Percentiles rank a stretch among this genome's conserved stretches.
These are phyloP conservation scores for Vigna radiata DNA, from an alignment of 306 rosid species.

Conservation along the genomic window DNA sequence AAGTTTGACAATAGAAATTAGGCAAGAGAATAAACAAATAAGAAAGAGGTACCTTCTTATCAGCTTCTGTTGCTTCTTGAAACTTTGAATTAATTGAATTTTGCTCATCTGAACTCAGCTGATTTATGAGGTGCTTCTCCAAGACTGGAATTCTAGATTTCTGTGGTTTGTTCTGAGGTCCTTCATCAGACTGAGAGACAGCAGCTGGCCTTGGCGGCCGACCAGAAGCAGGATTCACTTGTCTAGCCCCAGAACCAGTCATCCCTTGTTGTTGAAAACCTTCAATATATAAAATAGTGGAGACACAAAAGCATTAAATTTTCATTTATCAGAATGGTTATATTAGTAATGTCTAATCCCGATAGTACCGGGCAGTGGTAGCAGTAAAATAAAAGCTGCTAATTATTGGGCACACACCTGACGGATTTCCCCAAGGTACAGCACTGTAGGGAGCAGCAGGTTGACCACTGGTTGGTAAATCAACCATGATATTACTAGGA, in stretches of 20 bases:
- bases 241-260: slow-evolving; percentile 65
- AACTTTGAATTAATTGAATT: slow-evolving; percentile 70
- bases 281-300: slow-evolving; percentile 45
- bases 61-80: slow-evolving; percentile 91
- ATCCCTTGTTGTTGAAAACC: slow-evolving; percentile 73
- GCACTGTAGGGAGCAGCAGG: slow-evolving; percentile 56
- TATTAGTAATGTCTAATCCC: background rate
- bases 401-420: slow-evolving; percentile 60
- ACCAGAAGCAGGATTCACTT: slow-evolving; percentile 54
- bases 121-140: slow-evolving; percentile 85
- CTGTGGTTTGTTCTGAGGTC: slow-evolving; percentile 58
- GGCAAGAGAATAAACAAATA: slow-evolving; percentile 33
- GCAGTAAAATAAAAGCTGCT: background rate
- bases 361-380: background rate
- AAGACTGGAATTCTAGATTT: slow-evolving; percentile 77
- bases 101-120: slow-evolving; percentile 91
- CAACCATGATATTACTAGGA: slow-evolving; percentile 74
- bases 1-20: slow-evolving; percentile 11
- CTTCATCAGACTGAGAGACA: slow-evolving; percentile 67
- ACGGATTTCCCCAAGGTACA: slow-evolving; percentile 71
- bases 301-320: slow-evolving; percentile 39
- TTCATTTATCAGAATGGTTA: slow-evolving; percentile 28
- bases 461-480: slow-evolving; percentile 68
- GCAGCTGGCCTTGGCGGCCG: slow-evolving; percentile 75
- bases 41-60: slow-evolving; percentile 67